Base-by-base conservation (phyloP, 129 eudicot genomes). In the Helianthus tuberosus region DNA sequence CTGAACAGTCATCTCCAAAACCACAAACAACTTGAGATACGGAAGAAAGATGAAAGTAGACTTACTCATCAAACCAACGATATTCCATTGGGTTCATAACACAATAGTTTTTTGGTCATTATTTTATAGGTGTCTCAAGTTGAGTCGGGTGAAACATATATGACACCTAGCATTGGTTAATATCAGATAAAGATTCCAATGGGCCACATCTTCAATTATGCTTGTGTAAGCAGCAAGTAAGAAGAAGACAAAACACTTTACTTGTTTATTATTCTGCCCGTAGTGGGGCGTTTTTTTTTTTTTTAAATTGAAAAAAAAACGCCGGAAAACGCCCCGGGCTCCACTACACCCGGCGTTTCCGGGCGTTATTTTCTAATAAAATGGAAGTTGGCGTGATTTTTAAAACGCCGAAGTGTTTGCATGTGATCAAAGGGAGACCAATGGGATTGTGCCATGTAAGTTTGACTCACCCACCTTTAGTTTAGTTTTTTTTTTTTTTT, bases 51-150 rank as follows among this genome's bases (percentile, higher is more conserved):
- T 64, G 80, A 57, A 39, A 57, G 70, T 74, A 54, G 43, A 84
- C 96, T 86, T 89, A 95, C 99, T 91, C 89, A 86, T 91, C 85
- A 25, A 95, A 81, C 99, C 97, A 95, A 5, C 87, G 88, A 66
- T 95, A 95, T 66, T 86, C 80, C 3, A 91, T 81, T n/a, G 96
- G 97, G 84, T 86, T 83, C 76, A 95, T 69, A 43, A 91, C 57
- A 35, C 48, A 75, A 47, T 63, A 39, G 11, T 69, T 11, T 44
- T 27, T 66, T 25, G 10, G 66, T 81, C 44, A 85, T 64, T 15
- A 64, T 13, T 50, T 58, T 11, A 14, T 29, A 53, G 20, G 8
- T 16, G 60, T 9, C 60, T 53, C 59, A 53, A 5, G 11, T 53
- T 53, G 59, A 53, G 29, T 53, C 0, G 9, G 11, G 2, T 53